Evolutionary conservation across 129 eudicot genomes (phyloP).

Genomic region (Oenanthe sinensis): DNA sequence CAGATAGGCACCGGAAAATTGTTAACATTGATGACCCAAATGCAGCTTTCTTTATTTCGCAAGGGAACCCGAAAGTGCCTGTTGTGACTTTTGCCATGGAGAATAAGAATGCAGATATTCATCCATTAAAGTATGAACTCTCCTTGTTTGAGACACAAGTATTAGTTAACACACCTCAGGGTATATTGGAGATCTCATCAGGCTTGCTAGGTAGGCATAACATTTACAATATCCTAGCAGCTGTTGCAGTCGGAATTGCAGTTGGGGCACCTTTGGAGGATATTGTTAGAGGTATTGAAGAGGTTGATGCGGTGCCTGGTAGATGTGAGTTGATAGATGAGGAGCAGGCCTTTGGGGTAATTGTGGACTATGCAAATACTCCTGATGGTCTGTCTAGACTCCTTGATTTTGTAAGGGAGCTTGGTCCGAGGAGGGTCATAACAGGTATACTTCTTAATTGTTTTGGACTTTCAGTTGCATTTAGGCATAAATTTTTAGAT

Average conservation of each 20-base stretch:
- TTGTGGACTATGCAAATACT: constrained; percentile 87
- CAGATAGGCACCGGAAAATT: constrained; percentile 76
- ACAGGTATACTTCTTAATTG: constrained; percentile 52
- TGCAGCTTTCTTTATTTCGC: constrained; percentile 62
- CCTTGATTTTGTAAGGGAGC: constrained; percentile 81
- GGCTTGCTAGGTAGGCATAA: constrained; percentile 92
- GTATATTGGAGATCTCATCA: constrained; percentile 89
- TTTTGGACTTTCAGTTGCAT: neutral
- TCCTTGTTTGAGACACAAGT: constrained; percentile 95
- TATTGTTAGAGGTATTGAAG: constrained; percentile 95
- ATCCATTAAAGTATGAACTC: constrained; percentile 78
- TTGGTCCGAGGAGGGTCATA: constrained; percentile 67
- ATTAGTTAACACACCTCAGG: constrained; percentile 89
- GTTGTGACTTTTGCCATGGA: constrained; percentile 87
- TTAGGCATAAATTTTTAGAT: neutral
- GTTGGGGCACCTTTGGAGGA: constrained; percentile 97
- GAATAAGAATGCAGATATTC: constrained; percentile 79
- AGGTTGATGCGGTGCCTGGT: constrained; percentile 96
- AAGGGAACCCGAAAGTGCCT: constrained; percentile 82
- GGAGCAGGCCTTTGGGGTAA: constrained; percentile 95
- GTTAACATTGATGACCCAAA: constrained; percentile 89
- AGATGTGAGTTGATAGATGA: constrained; percentile 96
- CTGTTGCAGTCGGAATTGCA: constrained; percentile 92
- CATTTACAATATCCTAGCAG: constrained; percentile 85
- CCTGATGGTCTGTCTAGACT: constrained; percentile 87